These are phyloP conservation scores for Solanum habrochaites DNA, from an alignment of 257 asterid species.

Conservation along the genomic window DNA sequence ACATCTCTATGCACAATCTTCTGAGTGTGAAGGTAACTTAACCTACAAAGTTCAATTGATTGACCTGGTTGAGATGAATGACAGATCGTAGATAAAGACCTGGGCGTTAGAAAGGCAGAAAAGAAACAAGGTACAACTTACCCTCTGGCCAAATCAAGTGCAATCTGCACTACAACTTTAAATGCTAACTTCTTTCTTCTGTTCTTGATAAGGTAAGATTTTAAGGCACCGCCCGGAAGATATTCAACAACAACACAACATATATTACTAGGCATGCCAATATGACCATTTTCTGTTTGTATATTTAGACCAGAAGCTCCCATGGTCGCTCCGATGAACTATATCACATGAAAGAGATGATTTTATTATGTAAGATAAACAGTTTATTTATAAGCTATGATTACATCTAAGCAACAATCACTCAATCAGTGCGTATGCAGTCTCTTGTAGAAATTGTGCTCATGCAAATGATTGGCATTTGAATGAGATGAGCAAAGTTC, in stretches of 20 bases:
- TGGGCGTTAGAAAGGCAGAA: not conserved
- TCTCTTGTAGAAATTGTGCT: not conserved
- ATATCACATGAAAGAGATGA: constrained; percentile 3
- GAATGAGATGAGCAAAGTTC: not conserved
- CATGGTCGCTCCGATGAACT: constrained; percentile 89
- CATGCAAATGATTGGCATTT: not conserved
- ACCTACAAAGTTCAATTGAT: constrained; percentile 28
- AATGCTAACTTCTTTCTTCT: constrained; percentile 69
- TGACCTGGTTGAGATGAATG: not conserved
- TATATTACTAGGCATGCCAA: constrained; percentile 73
- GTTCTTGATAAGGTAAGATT: constrained; percentile 66
- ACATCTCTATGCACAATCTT: constrained; percentile 86
- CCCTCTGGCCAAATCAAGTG: constrained; percentile 90
- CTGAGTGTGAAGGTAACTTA: constrained; percentile 74
- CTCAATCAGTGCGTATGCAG: not conserved
- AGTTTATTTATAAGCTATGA: not conserved
- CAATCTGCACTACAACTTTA: constrained; percentile 74
- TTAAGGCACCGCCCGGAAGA: constrained; percentile 80
- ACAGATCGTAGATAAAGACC: not conserved
- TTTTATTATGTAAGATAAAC: not conserved
- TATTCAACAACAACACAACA: constrained; percentile 84
- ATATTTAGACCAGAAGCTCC: constrained; percentile 68
- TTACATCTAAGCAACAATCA: not conserved
- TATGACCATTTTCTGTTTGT: constrained; percentile 72
- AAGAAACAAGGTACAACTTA: not conserved